Conservation (phyloP, 1,284 basidiomycete genomes). For the Fomes fomentarius region DNA sequence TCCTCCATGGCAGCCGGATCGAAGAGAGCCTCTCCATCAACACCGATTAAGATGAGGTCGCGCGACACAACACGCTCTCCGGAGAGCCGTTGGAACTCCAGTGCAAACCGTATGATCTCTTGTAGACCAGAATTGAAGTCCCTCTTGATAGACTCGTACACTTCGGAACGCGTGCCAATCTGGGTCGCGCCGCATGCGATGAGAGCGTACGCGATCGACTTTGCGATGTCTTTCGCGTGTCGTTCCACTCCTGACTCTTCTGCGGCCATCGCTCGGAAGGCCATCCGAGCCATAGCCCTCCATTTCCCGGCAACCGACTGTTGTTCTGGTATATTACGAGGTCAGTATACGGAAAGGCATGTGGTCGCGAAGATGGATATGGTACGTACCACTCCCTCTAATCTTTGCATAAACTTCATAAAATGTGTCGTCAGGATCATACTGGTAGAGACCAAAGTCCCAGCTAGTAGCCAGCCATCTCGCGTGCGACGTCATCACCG, state of each 20-base stretch:
- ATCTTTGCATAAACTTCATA: slow-evolving; percentile 50
- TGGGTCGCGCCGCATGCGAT: no score
- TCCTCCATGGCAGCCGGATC: slow-evolving; percentile 48
- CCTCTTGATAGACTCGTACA: no score
- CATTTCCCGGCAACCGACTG: slow-evolving; percentile 56
- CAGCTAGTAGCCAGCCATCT: slow-evolving; percentile 52
- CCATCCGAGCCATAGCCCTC: slow-evolving; percentile 51
- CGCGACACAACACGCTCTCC: slow-evolving; percentile 55
- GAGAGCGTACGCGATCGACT: slow-evolving; percentile 22
- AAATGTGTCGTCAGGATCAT: slow-evolving; percentile 36
- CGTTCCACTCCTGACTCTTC: slow-evolving; percentile 33
- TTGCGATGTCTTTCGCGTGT: slow-evolving; percentile 34
- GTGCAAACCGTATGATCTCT: slow-evolving; percentile 43
- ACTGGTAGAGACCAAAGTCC: slow-evolving; percentile 39
- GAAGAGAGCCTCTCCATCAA: slow-evolving; percentile 40
- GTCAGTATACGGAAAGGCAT: background rate
- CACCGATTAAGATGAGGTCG: slow-evolving; percentile 35
- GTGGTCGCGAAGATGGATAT: no score
- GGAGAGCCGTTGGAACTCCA: slow-evolving; percentile 50
- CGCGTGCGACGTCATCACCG: slow-evolving; percentile 45
- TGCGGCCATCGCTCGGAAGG: slow-evolving; percentile 38
- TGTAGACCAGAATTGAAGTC: slow-evolving; percentile 26
- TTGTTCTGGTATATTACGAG: slow-evolving; percentile 39
- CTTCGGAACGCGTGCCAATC: no score
- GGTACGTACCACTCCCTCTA: slow-evolving; percentile 42